phyloP scores from a whole-genome alignment of 2,329 filamentous ascomycete species.

The Fusarium sp. region DNA sequence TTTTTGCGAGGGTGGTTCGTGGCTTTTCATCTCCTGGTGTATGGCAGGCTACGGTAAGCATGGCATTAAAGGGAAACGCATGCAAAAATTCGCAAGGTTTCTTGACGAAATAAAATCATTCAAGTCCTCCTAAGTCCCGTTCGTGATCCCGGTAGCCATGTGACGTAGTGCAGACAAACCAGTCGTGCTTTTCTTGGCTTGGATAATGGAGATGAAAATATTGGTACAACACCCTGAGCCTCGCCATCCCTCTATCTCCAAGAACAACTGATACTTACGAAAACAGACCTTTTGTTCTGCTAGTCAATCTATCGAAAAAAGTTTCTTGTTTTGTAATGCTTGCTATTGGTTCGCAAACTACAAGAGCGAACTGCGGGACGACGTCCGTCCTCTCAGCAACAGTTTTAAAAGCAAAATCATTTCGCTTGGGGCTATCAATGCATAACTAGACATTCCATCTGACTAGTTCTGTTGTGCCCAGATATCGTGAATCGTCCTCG shows the following conservation, averaged over 20 bases:
- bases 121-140: conserved; percentile 43
- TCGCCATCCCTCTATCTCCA: neutral
- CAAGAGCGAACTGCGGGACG: neutral
- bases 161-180: neutral
- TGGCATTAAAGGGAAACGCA: conserved; percentile 54
- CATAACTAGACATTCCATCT: neutral
- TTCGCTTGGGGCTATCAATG: neutral
- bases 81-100: conserved; percentile 52
- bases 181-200: neutral
- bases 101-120: conserved; percentile 54
- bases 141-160: conserved; percentile 1
- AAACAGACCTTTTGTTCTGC: neutral
- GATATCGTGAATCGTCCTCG: conserved; percentile 10
- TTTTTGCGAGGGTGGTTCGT: conserved; percentile 50
- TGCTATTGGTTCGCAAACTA: neutral
- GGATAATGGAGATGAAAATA: neutral
- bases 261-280: neutral
- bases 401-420: neutral
- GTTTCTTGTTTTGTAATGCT: neutral
- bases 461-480: conserved; percentile 16
- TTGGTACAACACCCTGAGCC: neutral
- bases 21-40: conserved; percentile 56
- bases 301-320: neutral
- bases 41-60: conserved; percentile 54
- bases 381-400: neutral